phyloP scores from a whole-genome alignment of 73 alveolate genomes.

The Diophrys appendiculata region DNA sequence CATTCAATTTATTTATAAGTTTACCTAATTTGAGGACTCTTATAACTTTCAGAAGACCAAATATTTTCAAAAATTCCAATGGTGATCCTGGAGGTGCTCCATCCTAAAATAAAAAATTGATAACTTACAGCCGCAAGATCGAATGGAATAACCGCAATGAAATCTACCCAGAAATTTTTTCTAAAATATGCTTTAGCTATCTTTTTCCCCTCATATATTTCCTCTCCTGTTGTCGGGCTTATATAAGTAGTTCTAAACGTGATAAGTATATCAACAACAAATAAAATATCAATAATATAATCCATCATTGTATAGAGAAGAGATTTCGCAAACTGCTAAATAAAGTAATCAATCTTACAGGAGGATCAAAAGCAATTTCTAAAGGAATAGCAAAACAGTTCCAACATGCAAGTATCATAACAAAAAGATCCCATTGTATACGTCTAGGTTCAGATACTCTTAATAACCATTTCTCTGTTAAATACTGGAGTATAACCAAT shows the following conservation, averaged over 20 bases:
- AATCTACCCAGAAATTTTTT: slow-evolving; percentile 54
- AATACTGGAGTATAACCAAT: not conserved
- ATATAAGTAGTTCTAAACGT: slow-evolving; percentile 63
- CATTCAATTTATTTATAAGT: slow-evolving; percentile 33
- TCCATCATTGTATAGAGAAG: slow-evolving; percentile 18
- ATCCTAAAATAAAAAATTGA: not conserved
- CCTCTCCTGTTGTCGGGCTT: slow-evolving; percentile 40
- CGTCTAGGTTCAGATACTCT: slow-evolving; percentile 12
- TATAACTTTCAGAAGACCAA: slow-evolving; percentile 53
- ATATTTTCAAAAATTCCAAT: slow-evolving; percentile 1
- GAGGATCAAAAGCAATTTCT: slow-evolving; percentile 37
- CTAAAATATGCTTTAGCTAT: slow-evolving; percentile 43
- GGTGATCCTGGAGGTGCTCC: not conserved
- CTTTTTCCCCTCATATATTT: slow-evolving; percentile 12
- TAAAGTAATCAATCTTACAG: not conserved
- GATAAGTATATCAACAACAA: slow-evolving; percentile 54
- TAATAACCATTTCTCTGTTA: not conserved
- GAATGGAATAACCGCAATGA: slow-evolving; percentile 52
- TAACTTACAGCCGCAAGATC: slow-evolving; percentile 2
- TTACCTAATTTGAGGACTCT: slow-evolving; percentile 53
- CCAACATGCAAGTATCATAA: slow-evolving; percentile 16
- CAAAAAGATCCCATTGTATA: slow-evolving; percentile 34
- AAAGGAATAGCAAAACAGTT: slow-evolving; percentile 44
- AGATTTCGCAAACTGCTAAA: slow-evolving; percentile 26
- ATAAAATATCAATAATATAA: slow-evolving; percentile 45